A percentile compares a stretch with the other conserved stretches of the same genome.
phyloP scores from a whole-genome alignment of 2,329 filamentous ascomycete genomes.

The Alternaria infectoria region DNA sequence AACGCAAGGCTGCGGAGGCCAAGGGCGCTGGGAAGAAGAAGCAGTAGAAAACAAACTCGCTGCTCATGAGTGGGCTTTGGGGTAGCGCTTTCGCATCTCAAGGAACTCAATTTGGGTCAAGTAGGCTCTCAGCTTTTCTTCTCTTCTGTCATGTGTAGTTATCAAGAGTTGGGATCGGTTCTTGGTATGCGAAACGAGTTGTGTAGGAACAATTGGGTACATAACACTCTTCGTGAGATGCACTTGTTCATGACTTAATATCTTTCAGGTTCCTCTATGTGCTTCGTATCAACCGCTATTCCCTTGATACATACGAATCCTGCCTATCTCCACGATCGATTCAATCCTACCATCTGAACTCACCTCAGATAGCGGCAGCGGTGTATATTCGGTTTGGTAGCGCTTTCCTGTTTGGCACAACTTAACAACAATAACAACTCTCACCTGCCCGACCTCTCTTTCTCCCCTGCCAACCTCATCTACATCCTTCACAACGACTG shows the following conservation, averaged over 20 bases:
- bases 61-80: neutral
- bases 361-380: neutral
- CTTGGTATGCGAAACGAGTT: neutral
- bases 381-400: neutral
- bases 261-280: neutral
- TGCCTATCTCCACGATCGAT: neutral
- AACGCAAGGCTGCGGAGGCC: slow-evolving; percentile 51
- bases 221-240: neutral
- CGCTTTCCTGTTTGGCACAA: slow-evolving; percentile 1
- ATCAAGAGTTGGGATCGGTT: neutral
- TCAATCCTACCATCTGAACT: neutral
- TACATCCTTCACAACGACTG: neutral
- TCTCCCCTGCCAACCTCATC: neutral
- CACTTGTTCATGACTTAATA: neutral
- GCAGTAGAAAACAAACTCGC: slow-evolving; percentile 22
- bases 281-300: neutral
- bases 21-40: slow-evolving; percentile 45
- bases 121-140: neutral
- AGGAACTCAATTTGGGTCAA: neutral
- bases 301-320: neutral
- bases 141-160: neutral
- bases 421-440: neutral
- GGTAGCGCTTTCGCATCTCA: neutral
- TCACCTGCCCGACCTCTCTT: neutral
- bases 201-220: neutral